A percentile compares a stretch with the other conserved stretches of the same genome.
phyloP scores from a whole-genome alignment of 306 rosid genomes.

The Prosopis cineraria region DNA sequence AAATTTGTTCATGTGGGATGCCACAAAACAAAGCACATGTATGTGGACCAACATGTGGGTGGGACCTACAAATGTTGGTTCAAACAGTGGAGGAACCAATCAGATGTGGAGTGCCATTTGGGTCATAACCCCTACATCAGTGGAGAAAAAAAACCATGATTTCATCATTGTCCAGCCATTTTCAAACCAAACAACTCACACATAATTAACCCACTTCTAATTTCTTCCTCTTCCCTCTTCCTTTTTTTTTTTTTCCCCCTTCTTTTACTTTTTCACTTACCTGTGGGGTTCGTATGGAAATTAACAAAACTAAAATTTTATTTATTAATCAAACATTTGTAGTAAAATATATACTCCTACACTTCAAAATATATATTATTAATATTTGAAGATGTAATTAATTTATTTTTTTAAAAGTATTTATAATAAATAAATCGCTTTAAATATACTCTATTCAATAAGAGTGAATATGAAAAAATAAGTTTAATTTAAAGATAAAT shows the following conservation, averaged over 20 bases:
- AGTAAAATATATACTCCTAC: no score
- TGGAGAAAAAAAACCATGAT: constrained; percentile 36
- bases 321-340: no score
- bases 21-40: constrained; percentile 36
- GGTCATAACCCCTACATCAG: constrained; percentile 46
- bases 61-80: constrained; percentile 43
- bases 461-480: no score
- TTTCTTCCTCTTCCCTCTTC: background rate
- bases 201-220: background rate
- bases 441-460: no score
- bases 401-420: no score
- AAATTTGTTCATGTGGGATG: constrained; percentile 39
- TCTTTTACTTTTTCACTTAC: background rate
- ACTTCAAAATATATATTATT: no score
- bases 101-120: constrained; percentile 40
- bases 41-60: constrained; percentile 43
- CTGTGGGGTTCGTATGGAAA: background rate
- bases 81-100: constrained; percentile 50
- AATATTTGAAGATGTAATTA: no score
- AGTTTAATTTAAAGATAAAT: no score
- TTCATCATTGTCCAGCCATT: constrained; percentile 27
- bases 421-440: no score
- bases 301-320: no score
- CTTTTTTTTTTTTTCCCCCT: background rate
- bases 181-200: background rate